These are phyloP conservation scores for Artemisia tridentata DNA, from an alignment of 129 eudicot genomes.

Conservation along the genomic window DNA sequence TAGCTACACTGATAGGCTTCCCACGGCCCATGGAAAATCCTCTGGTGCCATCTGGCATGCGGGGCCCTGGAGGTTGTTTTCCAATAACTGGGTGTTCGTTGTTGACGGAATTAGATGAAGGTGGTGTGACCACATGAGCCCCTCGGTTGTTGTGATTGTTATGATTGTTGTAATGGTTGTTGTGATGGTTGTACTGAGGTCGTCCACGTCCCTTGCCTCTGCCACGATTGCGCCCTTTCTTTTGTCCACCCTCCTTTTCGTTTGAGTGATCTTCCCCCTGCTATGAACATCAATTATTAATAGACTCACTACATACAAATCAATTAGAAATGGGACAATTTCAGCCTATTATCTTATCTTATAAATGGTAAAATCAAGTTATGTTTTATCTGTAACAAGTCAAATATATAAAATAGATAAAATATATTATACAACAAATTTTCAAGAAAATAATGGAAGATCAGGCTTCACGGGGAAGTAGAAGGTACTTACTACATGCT, in stretches of 20 bases:
- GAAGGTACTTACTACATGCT: too few relatives aligned
- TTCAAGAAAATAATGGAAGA: too few relatives aligned
- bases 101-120: constrained; percentile 29
- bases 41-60: constrained; percentile 98
- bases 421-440: too few relatives aligned
- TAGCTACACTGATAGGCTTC: constrained; percentile 43
- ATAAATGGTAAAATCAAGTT: too few relatives aligned
- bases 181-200: constrained; percentile 44
- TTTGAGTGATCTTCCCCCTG: constrained; percentile 58
- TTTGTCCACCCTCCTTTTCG: constrained; percentile 56
- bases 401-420: too few relatives aligned
- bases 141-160: constrained; percentile 39
- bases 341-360: too few relatives aligned
- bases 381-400: too few relatives aligned
- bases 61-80: constrained; percentile 81
- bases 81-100: constrained; percentile 34
- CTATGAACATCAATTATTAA: constrained; percentile 12
- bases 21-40: constrained; percentile 98
- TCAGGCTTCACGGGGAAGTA: too few relatives aligned
- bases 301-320: neutral
- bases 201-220: constrained; percentile 80
- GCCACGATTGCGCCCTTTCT: constrained; percentile 50
- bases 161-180: constrained; percentile 18
- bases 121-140: constrained; percentile 43
- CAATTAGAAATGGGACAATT: neutral